A percentile compares a stretch with the other conserved stretches of the same genome.
phyloP scores from a whole-genome alignment of 768 basidiomycete species.

The Mycena sanguinolenta region DNA sequence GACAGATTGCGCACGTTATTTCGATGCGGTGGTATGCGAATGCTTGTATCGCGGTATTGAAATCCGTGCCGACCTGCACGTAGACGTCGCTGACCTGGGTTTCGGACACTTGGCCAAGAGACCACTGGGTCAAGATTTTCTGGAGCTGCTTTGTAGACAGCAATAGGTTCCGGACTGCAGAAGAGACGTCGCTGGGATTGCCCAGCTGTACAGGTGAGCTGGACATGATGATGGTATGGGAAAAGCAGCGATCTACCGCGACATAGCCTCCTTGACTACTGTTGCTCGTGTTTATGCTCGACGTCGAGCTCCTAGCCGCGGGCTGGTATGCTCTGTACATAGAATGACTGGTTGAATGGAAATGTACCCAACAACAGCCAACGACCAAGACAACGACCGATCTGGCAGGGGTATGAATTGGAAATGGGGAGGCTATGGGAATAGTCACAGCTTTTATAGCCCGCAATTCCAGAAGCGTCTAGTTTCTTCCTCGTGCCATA shows the following conservation, averaged over 20 bases:
- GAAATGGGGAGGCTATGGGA: not conserved
- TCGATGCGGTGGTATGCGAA: constrained; percentile 83
- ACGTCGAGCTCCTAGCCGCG: constrained; percentile 29
- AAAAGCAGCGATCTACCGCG: constrained; percentile 10
- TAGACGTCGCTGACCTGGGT: constrained; percentile 90
- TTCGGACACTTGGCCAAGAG: constrained; percentile 68
- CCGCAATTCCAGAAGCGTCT: constrained; percentile 7
- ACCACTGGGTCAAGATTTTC: constrained; percentile 79
- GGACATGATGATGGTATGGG: constrained; percentile 21
- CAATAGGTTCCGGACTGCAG: constrained; percentile 75
- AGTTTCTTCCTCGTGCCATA: not conserved
- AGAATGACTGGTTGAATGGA: not conserved
- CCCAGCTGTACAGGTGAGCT: constrained; percentile 40
- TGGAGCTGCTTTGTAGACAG: constrained; percentile 88
- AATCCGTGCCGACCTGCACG: constrained; percentile 90
- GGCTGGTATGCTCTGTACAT: constrained; percentile 25
- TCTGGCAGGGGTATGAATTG: constrained; percentile 8
- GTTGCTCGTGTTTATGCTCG: constrained; percentile 36
- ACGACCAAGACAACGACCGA: constrained; percentile 5
- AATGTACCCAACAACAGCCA: no score
- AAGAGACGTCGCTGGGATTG: constrained; percentile 64
- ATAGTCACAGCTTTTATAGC: constrained; percentile 2
- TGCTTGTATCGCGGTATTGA: constrained; percentile 82
- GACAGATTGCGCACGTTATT: constrained; percentile 69
- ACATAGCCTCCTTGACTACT: constrained; percentile 29